Evolutionary conservation across 176 grass and related monocot genomes (phyloP).

Genomic region (Oryza officinalis): DNA sequence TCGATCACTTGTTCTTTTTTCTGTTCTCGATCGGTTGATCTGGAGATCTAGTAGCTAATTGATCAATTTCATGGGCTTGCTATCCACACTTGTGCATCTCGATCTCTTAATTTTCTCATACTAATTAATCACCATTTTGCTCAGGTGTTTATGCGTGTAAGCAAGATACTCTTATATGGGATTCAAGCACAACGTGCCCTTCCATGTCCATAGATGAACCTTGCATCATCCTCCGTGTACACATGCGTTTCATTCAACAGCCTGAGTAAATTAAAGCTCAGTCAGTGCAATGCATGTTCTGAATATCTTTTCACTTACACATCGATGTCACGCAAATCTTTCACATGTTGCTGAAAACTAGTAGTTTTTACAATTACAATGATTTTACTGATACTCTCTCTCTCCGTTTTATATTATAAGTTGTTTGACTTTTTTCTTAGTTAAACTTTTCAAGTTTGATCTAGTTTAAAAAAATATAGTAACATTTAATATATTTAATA

Average conservation of each 20-base stretch:
- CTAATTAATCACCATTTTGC: not conserved
- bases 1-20: not conserved
- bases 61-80: not conserved
- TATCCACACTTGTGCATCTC: not conserved
- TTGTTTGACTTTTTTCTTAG: too few relatives aligned
- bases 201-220: conserved; percentile 79
- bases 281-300: not conserved
- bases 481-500: too few relatives aligned
- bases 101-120: not conserved
- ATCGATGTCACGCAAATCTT: not conserved
- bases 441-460: too few relatives aligned
- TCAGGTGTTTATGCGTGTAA: not conserved
- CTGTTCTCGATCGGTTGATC: not conserved
- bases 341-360: not conserved
- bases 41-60: not conserved
- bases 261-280: conserved; percentile 15
- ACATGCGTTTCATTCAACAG: conserved; percentile 78
- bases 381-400: too few relatives aligned
- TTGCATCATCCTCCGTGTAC: conserved; percentile 72
- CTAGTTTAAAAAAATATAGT: too few relatives aligned
- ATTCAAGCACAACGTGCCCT: conserved; percentile 33
- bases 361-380: too few relatives aligned
- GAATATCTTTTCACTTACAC: not conserved
- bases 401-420: too few relatives aligned
- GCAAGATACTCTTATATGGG: not conserved